phyloP scores from a whole-genome alignment of 1,284 basidiomycete genomes.

The Malassezia vespertilionis region DNA sequence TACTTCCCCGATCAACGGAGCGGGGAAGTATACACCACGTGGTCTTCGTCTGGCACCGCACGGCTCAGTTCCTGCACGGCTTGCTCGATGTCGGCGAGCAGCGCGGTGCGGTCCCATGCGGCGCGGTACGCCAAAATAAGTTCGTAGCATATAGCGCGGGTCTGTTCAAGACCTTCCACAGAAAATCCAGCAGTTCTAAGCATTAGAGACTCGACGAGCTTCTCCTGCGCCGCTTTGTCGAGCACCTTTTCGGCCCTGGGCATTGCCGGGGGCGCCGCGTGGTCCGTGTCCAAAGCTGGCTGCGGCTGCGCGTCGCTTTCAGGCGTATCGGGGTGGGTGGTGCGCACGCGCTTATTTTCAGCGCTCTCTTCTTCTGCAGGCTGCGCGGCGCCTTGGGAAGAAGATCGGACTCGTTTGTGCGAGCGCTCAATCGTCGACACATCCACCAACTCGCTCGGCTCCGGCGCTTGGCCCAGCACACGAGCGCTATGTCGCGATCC shows the following conservation, averaged over 20 bases:
- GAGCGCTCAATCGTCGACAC: constrained; percentile 21
- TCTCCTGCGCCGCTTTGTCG: constrained; percentile 6
- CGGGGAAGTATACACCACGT: background rate
- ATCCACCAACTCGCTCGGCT: constrained; percentile 45
- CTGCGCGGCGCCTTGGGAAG: background rate
- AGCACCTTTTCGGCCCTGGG: constrained; percentile 1
- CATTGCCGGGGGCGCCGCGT: background rate
- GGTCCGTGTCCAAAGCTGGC: too few species aligned
- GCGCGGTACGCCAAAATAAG: constrained; percentile 66
- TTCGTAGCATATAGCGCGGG: constrained; percentile 71
- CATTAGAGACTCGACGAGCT: constrained; percentile 20
- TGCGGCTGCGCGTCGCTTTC: too few species aligned
- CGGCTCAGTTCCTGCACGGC: constrained; percentile 10
- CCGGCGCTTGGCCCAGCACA: constrained; percentile 60
- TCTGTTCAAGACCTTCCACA: constrained; percentile 82
- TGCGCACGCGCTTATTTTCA: background rate
- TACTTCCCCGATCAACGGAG: background rate
- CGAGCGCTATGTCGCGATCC: constrained; percentile 51
- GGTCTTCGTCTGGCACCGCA: background rate
- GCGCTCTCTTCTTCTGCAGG: background rate
- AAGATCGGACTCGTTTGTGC: constrained; percentile 25
- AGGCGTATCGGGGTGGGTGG: background rate
- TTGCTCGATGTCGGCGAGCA: constrained; percentile 50
- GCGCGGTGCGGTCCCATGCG: constrained; percentile 67
- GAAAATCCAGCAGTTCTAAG: constrained; percentile 21